phyloP scores from a whole-genome alignment of 2,329 filamentous ascomycete genomes.

The Neurospora crassa region DNA sequence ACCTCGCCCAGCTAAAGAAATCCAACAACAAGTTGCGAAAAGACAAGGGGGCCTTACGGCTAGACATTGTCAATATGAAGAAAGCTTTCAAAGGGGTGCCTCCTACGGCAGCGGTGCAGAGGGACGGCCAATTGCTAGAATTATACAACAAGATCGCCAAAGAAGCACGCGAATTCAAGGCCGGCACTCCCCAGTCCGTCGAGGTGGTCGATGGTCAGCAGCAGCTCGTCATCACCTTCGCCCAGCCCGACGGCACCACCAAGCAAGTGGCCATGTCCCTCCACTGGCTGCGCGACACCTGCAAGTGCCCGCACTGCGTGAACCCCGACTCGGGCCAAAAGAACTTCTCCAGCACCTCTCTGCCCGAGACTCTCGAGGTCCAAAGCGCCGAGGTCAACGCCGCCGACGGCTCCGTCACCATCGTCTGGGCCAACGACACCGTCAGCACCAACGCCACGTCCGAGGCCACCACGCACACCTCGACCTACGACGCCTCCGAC shows the following conservation, averaged over 20 bases:
- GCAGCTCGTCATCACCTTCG: background rate
- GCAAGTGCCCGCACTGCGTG: slow-evolving; percentile 42
- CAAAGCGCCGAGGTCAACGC: slow-evolving; percentile 18
- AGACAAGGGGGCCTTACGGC: background rate
- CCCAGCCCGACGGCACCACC: background rate
- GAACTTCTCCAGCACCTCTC: slow-evolving; percentile 35
- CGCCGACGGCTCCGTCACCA: slow-evolving; percentile 35
- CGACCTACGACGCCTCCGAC: slow-evolving; percentile 23
- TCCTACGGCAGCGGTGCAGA: background rate
- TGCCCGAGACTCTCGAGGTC: slow-evolving; percentile 27
- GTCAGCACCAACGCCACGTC: slow-evolving; percentile 19
- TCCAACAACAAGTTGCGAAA: background rate
- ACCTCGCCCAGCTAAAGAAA: background rate
- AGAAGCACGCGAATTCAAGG: background rate
- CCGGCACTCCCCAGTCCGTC: background rate
- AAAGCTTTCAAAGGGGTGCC: background rate
- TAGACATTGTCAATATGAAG: background rate
- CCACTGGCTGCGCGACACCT: slow-evolving; percentile 42
- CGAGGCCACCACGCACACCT: slow-evolving; percentile 25
- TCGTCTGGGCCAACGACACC: slow-evolving; percentile 50
- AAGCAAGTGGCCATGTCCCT: slow-evolving; percentile 1
- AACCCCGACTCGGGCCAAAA: slow-evolving; percentile 52
- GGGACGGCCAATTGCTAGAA: background rate
- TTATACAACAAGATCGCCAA: background rate
- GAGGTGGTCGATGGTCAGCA: background rate